Conservation (phyloP, 106 monocot genomes). For the Apostasia ramifera region DNA sequence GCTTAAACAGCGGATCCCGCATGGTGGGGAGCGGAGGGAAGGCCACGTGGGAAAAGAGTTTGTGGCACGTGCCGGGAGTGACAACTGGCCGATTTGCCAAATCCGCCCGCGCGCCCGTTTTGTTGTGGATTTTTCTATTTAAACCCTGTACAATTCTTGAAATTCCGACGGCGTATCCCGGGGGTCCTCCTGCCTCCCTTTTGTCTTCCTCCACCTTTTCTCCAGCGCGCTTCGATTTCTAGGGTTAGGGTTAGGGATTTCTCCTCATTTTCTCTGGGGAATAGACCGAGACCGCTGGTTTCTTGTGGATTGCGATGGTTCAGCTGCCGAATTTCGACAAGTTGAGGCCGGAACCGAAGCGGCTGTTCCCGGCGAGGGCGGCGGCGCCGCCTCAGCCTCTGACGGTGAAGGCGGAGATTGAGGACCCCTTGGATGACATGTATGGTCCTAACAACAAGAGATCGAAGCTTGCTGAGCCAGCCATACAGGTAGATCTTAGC, state of each 20-base stretch:
- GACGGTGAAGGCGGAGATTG: conserved; percentile 58
- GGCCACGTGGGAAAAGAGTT: too few species aligned
- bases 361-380: neutral
- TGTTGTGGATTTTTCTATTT: too few species aligned
- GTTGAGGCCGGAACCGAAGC: conserved; percentile 14
- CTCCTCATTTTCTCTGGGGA: neutral
- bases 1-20: too few species aligned
- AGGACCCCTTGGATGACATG: conserved; percentile 55
- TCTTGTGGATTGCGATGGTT: conserved; percentile 29
- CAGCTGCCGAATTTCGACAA: conserved; percentile 33
- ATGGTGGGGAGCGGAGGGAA: too few species aligned
- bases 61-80: too few species aligned
- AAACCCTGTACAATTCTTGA: too few species aligned
- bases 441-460: conserved; percentile 52
- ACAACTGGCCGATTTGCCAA: too few species aligned
- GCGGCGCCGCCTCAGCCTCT: neutral
- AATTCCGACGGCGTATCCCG: too few species aligned
- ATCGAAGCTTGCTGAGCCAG: conserved; percentile 12
- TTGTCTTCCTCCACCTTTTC: neutral
- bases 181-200: neutral
- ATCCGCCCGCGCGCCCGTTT: too few species aligned
- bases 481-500: conserved; percentile 15
- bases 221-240: neutral
- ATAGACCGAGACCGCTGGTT: neutral
- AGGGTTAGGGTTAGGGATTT: neutral